Base-by-base conservation (phyloP, 164 flowering plant genomes). In the Chimonanthus praecox region DNA sequence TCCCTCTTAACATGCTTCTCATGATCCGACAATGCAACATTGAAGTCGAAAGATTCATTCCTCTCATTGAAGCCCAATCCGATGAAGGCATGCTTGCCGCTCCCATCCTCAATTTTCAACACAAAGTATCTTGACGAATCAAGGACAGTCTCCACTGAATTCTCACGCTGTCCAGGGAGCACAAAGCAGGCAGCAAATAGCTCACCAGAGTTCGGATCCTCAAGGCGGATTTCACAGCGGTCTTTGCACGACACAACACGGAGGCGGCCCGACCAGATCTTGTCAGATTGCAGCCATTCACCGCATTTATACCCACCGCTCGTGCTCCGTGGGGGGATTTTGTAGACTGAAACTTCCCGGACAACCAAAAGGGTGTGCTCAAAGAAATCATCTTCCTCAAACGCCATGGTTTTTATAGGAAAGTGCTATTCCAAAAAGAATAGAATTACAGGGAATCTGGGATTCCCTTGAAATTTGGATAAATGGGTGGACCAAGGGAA, bases 301-400 rank as follows among this genome's bases (percentile, higher is more conserved):
- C 98, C 98, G 83, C 99, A 96, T 79, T 96, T 96, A 87, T 90
- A 96, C 2, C 98, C 99, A 72, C 97, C 99, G 82, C 90, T 85
- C 45, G 97, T 92, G 69, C 85, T 76, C 8, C 99, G 88, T 5
- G 99, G 98, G 0, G 97, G 99, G 82, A 96, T 96, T 80, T 96
- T 96, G 90, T 73, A 92, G 15, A 94, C 89, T 58, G 88, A 68
- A 47, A 96, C 99, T 79, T 96, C 98, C 9, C 99, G 94, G 60
- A 94, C 94, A 0, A 96, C 99, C 68, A 96, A 87, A 54, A 96
- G 95, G 2, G 99, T 96, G 85, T 96, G 99, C 84, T 92, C 95
- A 74, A 96, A 82, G 10, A 91, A 63, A 49, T 91, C 97, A 58
- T 89, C 97, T 43, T 90, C 96, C 63, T 88, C 92, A 72, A 82